Base-by-base conservation (phyloP, 2,329 filamentous ascomycete species). In the Nothopassalora personata region DNA sequence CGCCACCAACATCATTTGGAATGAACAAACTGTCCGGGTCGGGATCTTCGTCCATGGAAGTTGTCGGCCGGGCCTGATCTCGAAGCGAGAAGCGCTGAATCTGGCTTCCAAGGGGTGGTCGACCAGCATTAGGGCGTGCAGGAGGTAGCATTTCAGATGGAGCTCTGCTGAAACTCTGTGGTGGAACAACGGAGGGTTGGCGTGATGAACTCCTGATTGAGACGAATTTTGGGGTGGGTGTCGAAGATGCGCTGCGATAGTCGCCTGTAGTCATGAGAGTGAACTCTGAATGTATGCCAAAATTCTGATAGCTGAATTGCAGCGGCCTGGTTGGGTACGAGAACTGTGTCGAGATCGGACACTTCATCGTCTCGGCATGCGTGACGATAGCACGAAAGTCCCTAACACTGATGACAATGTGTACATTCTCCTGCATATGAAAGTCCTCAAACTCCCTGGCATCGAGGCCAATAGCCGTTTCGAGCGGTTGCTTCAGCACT, bases 201-300 rank as follows among this genome's bases (percentile, higher is more conserved):
- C 63, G 55, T n/a, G 67, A 69, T 6, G 64, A 27, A 59, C 63
- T 51, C 64, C 59, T 52, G 70, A 74, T 60, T 70, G 73, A 60
- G 68, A 73, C 53, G 70, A 75, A 57, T 74, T 78, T 56, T 73
- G 76, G 60, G 47, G 62, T 67, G 13, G 63, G 68, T 48, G 67
- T 65, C 15, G 63, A 69, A 5, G 78, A 74, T 5, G 71, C 67
- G 15, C 72, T 76, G 30, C 71, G 74, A 63, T 77, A 75, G 55
- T 91, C 88, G 13, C 89, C 89, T 8, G 88, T 85, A 0, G 89
- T 93, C 88, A 91, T 92, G 60, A 93, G 81, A 47, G 91, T 87
- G 66, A 91, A 92, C 64, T 92, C 87, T 72, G 86, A 90, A 39
- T 83, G 75, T 33, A 92, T 79, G 34, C 86, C 88, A 59, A 87